Evolutionary conservation across 306 rosid species (phyloP).

Genomic region (Lablab purpureus): DNA sequence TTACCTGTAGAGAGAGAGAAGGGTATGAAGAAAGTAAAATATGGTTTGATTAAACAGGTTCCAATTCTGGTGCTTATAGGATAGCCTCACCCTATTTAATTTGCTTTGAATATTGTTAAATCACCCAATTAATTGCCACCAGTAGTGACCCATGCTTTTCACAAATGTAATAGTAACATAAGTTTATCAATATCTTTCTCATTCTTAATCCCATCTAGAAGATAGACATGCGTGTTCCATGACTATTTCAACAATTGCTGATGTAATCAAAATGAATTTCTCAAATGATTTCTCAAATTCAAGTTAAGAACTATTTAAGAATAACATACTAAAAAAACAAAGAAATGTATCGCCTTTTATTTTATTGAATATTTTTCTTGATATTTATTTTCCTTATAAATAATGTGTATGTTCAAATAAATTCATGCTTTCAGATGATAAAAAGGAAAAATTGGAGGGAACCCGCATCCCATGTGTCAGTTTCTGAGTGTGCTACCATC

Average conservation of each 20-base stretch:
- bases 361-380: background rate
- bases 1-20: constrained; percentile 22
- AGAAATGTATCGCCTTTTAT: no score
- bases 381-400: background rate
- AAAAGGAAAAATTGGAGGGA: constrained; percentile 23
- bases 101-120: constrained; percentile 15
- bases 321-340: no score
- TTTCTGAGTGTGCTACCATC: background rate
- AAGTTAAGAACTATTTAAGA: no score
- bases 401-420: background rate
- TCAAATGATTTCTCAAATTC: no score
- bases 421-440: background rate
- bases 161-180: background rate
- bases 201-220: constrained; percentile 11
- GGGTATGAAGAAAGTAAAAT: background rate
- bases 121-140: background rate
- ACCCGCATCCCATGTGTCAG: constrained; percentile 12
- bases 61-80: constrained; percentile 13
- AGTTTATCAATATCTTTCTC: background rate
- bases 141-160: background rate
- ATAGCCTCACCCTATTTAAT: constrained; percentile 27
- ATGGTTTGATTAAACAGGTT: background rate
- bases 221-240: constrained; percentile 28
- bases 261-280: constrained; percentile 21
- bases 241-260: constrained; percentile 14